These are phyloP conservation scores for Tolypocladium paradoxum DNA, from an alignment of 2,329 filamentous ascomycete genomes.

Conservation along the genomic window DNA sequence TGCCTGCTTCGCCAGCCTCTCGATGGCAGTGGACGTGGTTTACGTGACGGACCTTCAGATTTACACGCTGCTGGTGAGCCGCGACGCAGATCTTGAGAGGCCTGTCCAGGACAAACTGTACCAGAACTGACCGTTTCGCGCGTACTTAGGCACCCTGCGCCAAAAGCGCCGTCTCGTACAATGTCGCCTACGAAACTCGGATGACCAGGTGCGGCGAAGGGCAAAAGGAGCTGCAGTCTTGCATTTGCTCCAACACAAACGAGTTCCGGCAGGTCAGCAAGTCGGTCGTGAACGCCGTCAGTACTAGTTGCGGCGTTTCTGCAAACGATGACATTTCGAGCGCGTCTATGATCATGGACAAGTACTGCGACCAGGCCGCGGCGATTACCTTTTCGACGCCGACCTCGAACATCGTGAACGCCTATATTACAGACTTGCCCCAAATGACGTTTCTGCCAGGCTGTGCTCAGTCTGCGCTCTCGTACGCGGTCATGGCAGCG, in stretches of 20 bases:
- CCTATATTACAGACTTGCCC: slow-evolving; percentile 40
- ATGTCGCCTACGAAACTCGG: slow-evolving; percentile 31
- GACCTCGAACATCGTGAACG: slow-evolving; percentile 26
- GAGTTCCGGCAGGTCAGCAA: slow-evolving; percentile 26
- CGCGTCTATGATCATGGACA: slow-evolving; percentile 30
- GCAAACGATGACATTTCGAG: slow-evolving; percentile 39
- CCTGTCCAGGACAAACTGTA: background rate
- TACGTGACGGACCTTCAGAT: slow-evolving; percentile 34
- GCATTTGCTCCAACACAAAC: slow-evolving; percentile 39
- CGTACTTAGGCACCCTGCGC: slow-evolving; percentile 37
- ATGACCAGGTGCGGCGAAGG: slow-evolving; percentile 29
- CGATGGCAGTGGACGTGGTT: slow-evolving; percentile 16
- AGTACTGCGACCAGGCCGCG: slow-evolving; percentile 36
- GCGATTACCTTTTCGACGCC: slow-evolving; percentile 30
- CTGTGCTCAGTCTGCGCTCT: slow-evolving; percentile 23
- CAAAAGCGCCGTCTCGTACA: slow-evolving; percentile 31
- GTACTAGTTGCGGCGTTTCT: slow-evolving; percentile 31
- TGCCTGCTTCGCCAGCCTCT: background rate
- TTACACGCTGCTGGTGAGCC: slow-evolving; percentile 27
- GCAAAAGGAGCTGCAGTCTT: slow-evolving; percentile 35
- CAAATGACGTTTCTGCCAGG: slow-evolving; percentile 25
- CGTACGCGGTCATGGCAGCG: slow-evolving; percentile 18
- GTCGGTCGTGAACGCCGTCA: slow-evolving; percentile 27
- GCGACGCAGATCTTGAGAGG: background rate
- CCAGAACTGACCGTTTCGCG: background rate